Evolutionary conservation across 2,329 filamentous ascomycete genomes (phyloP).

Genomic region (Aspergillus hiratsukae): DNA sequence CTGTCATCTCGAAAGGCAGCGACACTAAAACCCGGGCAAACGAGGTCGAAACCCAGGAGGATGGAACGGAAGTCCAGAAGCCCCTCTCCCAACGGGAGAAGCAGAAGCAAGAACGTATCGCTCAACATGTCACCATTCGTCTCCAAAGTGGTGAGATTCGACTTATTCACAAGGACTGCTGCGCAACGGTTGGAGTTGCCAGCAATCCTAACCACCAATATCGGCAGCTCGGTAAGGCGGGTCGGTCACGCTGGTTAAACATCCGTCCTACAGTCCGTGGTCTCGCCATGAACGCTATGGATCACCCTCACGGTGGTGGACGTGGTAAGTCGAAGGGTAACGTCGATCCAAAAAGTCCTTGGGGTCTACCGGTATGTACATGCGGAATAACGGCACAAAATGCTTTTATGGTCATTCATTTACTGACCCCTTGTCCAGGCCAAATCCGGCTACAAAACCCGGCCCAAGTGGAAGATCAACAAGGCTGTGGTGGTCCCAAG

Average conservation of each 20-base stretch:
- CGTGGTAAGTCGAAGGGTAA: slow-evolving; percentile 99
- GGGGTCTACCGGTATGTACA: slow-evolving; percentile 82
- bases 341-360: slow-evolving; percentile 87
- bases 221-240: slow-evolving; percentile 88
- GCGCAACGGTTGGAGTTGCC: slow-evolving; percentile 87
- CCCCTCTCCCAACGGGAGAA: slow-evolving; percentile 34
- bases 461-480: slow-evolving; percentile 83
- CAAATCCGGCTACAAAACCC: slow-evolving; percentile 74
- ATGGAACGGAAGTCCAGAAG: slow-evolving; percentile 25
- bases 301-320: slow-evolving; percentile 98
- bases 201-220: slow-evolving; percentile 94
- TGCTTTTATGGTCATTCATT: slow-evolving; percentile 8
- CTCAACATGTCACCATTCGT: slow-evolving; percentile 75
- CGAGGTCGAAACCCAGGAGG: slow-evolving; percentile 51
- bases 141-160: slow-evolving; percentile 91
- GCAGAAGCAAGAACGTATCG: slow-evolving; percentile 53
- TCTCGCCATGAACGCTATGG: slow-evolving; percentile 97
- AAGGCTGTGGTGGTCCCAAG: slow-evolving; percentile 83
- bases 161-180: slow-evolving; percentile 84
- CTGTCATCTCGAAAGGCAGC: slow-evolving; percentile 80
- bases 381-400: background rate
- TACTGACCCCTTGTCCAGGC: slow-evolving; percentile 34
- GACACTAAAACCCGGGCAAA: slow-evolving; percentile 53
- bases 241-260: slow-evolving; percentile 86
- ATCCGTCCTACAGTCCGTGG: slow-evolving; percentile 93